Percentiles rank a stretch among this genome's conserved stretches.
Evolutionary conservation across 148 eudicot species (phyloP).

Genomic region (Rhododendron williamsianum): DNA sequence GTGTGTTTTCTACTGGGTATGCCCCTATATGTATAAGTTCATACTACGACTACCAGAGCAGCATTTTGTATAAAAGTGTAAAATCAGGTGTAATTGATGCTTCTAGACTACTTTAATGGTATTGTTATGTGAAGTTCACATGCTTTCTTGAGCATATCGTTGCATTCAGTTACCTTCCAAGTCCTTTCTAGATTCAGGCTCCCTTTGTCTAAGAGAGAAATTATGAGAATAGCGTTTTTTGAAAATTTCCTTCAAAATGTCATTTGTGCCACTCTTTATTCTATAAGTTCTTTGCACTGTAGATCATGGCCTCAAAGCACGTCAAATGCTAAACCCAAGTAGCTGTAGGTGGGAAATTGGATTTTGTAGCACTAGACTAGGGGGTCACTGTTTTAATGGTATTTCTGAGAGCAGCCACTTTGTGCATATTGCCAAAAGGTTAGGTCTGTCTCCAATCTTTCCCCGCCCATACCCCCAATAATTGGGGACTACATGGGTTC

Average conservation of each 20-base stretch:
- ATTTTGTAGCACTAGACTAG: not conserved
- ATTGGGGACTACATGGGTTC: no score
- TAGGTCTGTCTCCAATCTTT: no score
- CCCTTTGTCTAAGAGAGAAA: not conserved
- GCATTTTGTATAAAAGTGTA: not conserved
- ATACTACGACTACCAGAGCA: not conserved
- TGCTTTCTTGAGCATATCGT: not conserved
- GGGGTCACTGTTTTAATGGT: no score
- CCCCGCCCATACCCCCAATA: no score
- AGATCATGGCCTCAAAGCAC: not conserved
- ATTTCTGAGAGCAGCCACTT: no score
- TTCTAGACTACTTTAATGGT: not conserved
- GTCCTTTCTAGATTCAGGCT: no score
- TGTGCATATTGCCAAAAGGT: no score
- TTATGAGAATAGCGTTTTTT: not conserved
- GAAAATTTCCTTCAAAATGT: not conserved
- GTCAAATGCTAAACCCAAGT: not conserved
- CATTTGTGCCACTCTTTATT: not conserved
- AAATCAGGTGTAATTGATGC: not conserved
- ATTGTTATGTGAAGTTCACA: not conserved
- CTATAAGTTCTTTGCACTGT: not conserved
- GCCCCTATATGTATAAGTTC: not conserved
- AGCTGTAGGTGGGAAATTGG: not conserved
- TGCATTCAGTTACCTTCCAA: not conserved
- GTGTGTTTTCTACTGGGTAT: not conserved